phyloP scores from a whole-genome alignment of 306 rosid species.

The Sindora glabra region DNA sequence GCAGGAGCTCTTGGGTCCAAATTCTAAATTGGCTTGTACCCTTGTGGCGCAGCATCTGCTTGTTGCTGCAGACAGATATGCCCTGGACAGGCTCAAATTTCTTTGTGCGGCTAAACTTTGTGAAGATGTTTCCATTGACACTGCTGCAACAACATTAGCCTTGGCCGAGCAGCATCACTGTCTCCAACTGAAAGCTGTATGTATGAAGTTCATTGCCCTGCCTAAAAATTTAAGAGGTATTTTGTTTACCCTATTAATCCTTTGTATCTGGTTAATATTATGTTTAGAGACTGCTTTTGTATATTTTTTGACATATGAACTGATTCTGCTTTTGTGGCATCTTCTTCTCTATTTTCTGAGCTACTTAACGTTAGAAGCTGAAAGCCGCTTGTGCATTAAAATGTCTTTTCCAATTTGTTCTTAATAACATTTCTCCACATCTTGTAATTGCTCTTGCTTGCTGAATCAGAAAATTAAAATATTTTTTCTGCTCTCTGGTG shows the following conservation, averaged over 20 bases:
- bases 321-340: not conserved
- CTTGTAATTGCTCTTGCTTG: not conserved
- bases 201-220: conserved; percentile 48
- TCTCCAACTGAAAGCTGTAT: conserved; percentile 47
- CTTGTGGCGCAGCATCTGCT: conserved; percentile 63
- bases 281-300: not conserved
- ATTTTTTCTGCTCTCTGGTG: not conserved
- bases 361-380: not conserved
- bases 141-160: conserved; percentile 67
- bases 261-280: not conserved
- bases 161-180: conserved; percentile 78
- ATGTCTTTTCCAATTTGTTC: not conserved
- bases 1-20: conserved; percentile 40
- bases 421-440: not conserved
- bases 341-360: not conserved
- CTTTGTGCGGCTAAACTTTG: conserved; percentile 61
- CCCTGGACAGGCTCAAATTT: conserved; percentile 57
- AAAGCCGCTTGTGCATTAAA: not conserved
- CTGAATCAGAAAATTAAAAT: not conserved
- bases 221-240: conserved; percentile 66
- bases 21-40: conserved; percentile 50
- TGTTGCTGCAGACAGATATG: conserved; percentile 71
- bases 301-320: not conserved
- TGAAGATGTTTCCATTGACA: conserved; percentile 50
- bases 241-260: not conserved